These are phyloP conservation scores for Physcia stellaris DNA, from an alignment of 495 filamentous ascomycete species.

Conservation along the genomic window DNA sequence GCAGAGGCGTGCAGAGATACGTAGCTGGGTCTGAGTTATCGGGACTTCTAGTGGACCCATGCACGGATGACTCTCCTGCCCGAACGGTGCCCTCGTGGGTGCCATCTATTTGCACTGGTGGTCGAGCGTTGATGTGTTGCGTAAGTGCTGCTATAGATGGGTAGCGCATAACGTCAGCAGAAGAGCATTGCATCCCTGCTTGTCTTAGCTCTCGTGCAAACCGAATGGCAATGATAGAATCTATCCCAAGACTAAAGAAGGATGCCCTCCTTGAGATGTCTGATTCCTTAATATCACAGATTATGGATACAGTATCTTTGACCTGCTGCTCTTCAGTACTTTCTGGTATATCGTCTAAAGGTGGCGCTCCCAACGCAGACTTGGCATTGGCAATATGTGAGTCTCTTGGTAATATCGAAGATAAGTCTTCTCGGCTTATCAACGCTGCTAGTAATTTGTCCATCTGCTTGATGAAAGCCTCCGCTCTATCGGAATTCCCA, in stretches of 20 bases:
- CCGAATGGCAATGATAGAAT: slow-evolving; percentile 25
- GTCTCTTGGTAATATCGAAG: slow-evolving; percentile 14
- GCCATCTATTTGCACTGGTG: background rate
- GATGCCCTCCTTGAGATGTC: slow-evolving; percentile 19
- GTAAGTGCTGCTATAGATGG: slow-evolving; percentile 20
- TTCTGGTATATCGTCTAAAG: slow-evolving; percentile 18
- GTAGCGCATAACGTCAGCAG: slow-evolving; percentile 24
- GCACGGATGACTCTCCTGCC: background rate
- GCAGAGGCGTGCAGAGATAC: slow-evolving; percentile 19
- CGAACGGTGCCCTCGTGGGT: background rate
- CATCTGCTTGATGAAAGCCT: slow-evolving; percentile 21
- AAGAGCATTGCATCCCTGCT: slow-evolving; percentile 16
- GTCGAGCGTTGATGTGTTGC: slow-evolving; percentile 8
- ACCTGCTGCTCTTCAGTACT: slow-evolving; percentile 15
- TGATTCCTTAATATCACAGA: slow-evolving; percentile 10
- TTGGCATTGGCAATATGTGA: slow-evolving; percentile 6
- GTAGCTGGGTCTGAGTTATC: slow-evolving; percentile 1
- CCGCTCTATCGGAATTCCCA: slow-evolving; percentile 10
- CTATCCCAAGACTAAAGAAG: slow-evolving; percentile 23
- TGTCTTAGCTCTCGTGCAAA: slow-evolving; percentile 20
- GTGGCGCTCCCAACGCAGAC: background rate
- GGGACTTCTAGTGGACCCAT: too few species aligned
- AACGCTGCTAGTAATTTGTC: slow-evolving; percentile 20
- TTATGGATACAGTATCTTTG: slow-evolving; percentile 10
- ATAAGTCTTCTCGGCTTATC: slow-evolving; percentile 15